A percentile compares a stretch with the other conserved stretches of the same genome.
phyloP scores from a whole-genome alignment of 768 basidiomycete genomes.

The Auriscalpium microsporum region DNA sequence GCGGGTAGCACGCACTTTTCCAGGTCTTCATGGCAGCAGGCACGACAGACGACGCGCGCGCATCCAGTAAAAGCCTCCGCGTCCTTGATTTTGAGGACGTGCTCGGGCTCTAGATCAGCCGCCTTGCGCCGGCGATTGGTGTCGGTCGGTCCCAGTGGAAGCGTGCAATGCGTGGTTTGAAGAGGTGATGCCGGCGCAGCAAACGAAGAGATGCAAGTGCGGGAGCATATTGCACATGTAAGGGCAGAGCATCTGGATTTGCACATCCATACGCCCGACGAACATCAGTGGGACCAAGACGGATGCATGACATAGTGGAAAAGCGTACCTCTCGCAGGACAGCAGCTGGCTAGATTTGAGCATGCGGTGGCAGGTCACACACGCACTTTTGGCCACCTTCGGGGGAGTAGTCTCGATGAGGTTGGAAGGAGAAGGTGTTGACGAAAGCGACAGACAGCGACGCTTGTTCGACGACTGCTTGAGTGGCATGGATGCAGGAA shows the following conservation, averaged over 20 bases:
- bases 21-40: conserved; percentile 36
- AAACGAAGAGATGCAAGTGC: conserved; percentile 34
- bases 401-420: no score
- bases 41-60: conserved; percentile 34
- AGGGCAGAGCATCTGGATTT: conserved; percentile 29
- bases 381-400: not conserved
- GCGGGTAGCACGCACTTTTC: conserved; percentile 27
- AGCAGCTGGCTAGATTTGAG: not conserved
- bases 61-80: conserved; percentile 24
- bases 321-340: conserved; percentile 4
- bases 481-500: no score
- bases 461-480: no score
- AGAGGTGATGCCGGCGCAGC: conserved; percentile 19
- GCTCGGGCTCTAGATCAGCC: conserved; percentile 4
- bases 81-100: not conserved
- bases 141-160: conserved; percentile 21
- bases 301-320: not conserved
- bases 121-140: conserved; percentile 3
- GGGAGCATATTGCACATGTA: conserved; percentile 37
- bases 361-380: not conserved
- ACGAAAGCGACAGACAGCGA: no score
- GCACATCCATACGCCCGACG: not conserved
- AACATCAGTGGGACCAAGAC: not conserved
- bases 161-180: not conserved
- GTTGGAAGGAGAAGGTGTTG: no score